phyloP scores from a whole-genome alignment of 257 asterid species.

The Ocimum tenuiflorum region DNA sequence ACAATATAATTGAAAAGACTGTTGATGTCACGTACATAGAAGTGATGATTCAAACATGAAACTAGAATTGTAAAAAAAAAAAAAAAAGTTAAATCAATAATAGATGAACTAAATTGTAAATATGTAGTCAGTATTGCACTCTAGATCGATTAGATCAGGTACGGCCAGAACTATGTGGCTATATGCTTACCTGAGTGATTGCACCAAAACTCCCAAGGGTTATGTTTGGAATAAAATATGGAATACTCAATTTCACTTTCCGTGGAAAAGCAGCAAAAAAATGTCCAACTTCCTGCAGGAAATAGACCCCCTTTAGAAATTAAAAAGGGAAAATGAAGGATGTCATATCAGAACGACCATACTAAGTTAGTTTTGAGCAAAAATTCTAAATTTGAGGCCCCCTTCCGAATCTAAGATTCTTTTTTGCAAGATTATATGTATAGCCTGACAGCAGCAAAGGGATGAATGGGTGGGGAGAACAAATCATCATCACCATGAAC shows the following conservation, averaged over 20 bases:
- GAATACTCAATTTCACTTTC: constrained; percentile 81
- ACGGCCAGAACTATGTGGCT: constrained; percentile 1
- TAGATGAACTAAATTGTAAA: neutral
- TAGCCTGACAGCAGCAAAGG: neutral
- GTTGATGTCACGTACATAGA: neutral
- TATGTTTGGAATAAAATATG: constrained; percentile 85
- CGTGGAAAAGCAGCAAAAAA: constrained; percentile 81
- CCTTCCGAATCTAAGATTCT: neutral
- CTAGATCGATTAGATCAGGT: neutral
- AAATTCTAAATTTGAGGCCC: constrained; percentile 5
- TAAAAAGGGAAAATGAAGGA: constrained; percentile 1
- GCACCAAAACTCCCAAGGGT: constrained; percentile 99
- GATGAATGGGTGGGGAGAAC: neutral
- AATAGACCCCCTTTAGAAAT: constrained; percentile 38
- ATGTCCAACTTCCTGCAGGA: constrained; percentile 94
- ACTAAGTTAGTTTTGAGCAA: neutral
- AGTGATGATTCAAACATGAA: neutral
- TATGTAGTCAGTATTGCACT: neutral
- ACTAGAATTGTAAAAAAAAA: neutral
- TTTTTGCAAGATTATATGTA: neutral
- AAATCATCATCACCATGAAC: neutral
- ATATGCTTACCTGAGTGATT: constrained; percentile 57
- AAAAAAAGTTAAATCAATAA: neutral
- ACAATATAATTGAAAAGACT: neutral
- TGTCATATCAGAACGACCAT: neutral